A percentile compares a stretch with the other conserved stretches of the same genome.
phyloP scores from a whole-genome alignment of 2,329 filamentous ascomycete genomes.

The Sclerotinia subarctica region DNA sequence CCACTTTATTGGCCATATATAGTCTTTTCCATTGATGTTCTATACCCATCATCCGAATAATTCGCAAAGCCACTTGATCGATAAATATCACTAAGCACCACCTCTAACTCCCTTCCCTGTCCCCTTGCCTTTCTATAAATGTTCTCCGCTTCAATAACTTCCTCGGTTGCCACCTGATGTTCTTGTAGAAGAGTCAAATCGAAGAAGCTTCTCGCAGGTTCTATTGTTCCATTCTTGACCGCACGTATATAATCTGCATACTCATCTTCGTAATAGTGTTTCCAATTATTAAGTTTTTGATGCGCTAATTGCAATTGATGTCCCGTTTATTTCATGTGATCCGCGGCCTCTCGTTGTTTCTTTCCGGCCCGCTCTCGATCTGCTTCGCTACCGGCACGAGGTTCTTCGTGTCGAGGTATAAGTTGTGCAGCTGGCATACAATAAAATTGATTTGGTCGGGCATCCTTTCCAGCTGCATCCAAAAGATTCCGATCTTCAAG shows the following conservation, averaged over 20 bases:
- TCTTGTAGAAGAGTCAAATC: conserved; percentile 22
- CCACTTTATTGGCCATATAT: conserved; percentile 21
- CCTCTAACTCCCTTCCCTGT: conserved; percentile 15
- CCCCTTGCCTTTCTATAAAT: conserved; percentile 12
- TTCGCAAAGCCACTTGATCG: conserved; percentile 26
- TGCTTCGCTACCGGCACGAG: not conserved
- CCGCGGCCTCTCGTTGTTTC: not conserved
- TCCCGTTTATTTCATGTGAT: conserved; percentile 7
- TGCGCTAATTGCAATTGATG: conserved; percentile 8
- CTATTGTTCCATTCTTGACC: conserved; percentile 6
- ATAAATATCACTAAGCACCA: conserved; percentile 16
- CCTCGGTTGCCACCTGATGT: conserved; percentile 7
- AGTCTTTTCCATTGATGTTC: conserved; percentile 24
- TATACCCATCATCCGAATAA: conserved; percentile 26
- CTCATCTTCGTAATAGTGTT: conserved; percentile 17
- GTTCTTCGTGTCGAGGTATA: not conserved
- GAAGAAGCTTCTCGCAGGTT: conserved; percentile 21
- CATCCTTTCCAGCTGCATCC: not conserved
- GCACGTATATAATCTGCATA: conserved; percentile 13
- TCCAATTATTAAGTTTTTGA: conserved; percentile 22
- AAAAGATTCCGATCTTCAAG: not conserved
- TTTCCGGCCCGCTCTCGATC: not conserved
- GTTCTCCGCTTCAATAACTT: conserved; percentile 21
- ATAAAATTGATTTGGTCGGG: not conserved
- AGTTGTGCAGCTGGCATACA: not conserved